Evolutionary conservation across 495 filamentous ascomycete genomes (phyloP).

Genomic region (Neurospora sp.): DNA sequence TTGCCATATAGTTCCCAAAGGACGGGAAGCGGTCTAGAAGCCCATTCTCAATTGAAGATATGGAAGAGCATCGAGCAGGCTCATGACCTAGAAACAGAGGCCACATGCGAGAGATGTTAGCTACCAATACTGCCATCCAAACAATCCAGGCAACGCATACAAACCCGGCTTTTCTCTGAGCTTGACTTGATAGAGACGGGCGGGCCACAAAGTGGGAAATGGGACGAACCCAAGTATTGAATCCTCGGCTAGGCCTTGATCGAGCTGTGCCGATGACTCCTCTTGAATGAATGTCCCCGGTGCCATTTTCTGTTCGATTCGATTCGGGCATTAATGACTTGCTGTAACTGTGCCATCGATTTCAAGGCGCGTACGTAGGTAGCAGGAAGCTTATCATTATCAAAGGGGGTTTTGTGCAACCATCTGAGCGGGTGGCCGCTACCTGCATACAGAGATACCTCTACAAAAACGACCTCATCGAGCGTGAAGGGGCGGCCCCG

Average conservation of each 20-base stretch:
- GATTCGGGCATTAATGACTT: not conserved
- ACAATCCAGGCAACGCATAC: not conserved
- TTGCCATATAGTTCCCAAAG: not conserved
- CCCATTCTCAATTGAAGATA: not conserved
- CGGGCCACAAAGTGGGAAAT: not conserved
- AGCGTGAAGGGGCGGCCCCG: not conserved
- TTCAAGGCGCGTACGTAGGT: not conserved
- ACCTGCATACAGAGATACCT: too few species aligned
- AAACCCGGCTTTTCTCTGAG: not conserved
- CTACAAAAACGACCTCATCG: not conserved
- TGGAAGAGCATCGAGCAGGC: not conserved
- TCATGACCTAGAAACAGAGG: not conserved
- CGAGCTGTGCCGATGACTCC: not conserved
- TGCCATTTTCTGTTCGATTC: not conserved
- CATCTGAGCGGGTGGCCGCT: not conserved
- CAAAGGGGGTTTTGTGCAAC: not conserved
- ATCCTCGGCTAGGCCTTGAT: not conserved
- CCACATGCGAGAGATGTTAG: not conserved
- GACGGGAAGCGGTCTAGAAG: not conserved
- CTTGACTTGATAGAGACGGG: not conserved
- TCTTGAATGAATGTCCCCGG: not conserved
- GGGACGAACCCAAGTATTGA: not conserved
- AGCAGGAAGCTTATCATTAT: not conserved
- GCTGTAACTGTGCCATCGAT: not conserved
- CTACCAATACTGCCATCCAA: not conserved